These are phyloP conservation scores for Colletotrichum brevisporum DNA, from an alignment of 2,329 filamentous ascomycete genomes.

Conservation along the genomic window DNA sequence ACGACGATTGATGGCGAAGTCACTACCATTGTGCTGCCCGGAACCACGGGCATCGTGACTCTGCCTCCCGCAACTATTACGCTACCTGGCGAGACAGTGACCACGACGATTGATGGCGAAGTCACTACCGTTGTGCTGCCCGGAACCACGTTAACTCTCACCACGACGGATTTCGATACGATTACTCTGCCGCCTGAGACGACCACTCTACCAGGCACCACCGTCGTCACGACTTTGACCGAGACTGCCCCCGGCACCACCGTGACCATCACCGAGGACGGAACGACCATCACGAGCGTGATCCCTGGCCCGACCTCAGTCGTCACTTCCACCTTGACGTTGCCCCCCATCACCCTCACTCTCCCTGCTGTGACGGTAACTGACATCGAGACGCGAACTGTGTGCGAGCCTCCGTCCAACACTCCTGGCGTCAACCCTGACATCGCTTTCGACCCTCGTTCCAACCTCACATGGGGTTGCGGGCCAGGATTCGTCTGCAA, in stretches of 20 bases:
- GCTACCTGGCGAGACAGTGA: constrained; percentile 37
- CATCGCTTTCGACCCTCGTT: constrained; percentile 50
- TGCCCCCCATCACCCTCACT: constrained; percentile 47
- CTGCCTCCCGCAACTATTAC: constrained; percentile 24
- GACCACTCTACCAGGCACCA: constrained; percentile 46
- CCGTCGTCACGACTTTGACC: constrained; percentile 51
- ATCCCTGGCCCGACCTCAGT: constrained; percentile 44
- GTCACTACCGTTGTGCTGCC: constrained; percentile 32
- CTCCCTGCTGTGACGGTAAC: constrained; percentile 48
- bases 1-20: constrained; percentile 46
- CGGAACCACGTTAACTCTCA: constrained; percentile 33
- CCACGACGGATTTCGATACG: constrained; percentile 18
- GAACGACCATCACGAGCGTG: constrained; percentile 47
- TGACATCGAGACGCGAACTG: constrained; percentile 49
- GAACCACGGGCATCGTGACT: constrained; percentile 4
- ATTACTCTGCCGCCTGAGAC: constrained; percentile 42
- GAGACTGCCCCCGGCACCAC: constrained; percentile 48
- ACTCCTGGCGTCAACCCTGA: constrained; percentile 40
- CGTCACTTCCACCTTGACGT: constrained; percentile 42
- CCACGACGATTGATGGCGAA: constrained; percentile 46
- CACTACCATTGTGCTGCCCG: constrained; percentile 32
- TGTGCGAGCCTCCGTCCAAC: constrained; percentile 63
- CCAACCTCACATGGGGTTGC: constrained; percentile 68
- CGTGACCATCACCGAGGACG: constrained; percentile 49
- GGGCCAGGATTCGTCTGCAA: constrained; percentile 66